Evolutionary conservation across 345 rosid genomes (phyloP), one percentile per base, ranked within the genome.

Genomic region (Jatropha curcas): DNA sequence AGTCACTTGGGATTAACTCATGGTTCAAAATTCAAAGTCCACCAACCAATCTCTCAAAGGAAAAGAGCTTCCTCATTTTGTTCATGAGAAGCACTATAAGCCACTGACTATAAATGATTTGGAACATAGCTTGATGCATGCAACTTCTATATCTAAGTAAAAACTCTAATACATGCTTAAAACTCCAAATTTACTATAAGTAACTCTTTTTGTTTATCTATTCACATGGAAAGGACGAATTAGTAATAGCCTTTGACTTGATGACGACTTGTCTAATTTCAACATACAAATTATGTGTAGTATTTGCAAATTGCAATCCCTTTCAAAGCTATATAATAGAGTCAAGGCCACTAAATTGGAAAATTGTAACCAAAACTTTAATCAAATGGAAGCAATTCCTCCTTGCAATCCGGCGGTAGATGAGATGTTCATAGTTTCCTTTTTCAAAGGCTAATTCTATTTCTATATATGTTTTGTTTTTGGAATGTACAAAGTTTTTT

Each of bases 381-480:
- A 20, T 6, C 46, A 24, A 9, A 33, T 45, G 12, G 17, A 22
- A 10, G 56, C 73, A 64, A 30, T 63, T 68, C 52, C 57, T 67
- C 84, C 88, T 57, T 5, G 14, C 59, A 78, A 74, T 80, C 84
- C 86, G 80, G 83, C 82, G 88, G 60, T 62, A 59, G 82, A 77
- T 84, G 73, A 37, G 83, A 74, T 70, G 77, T 58, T 74, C 14
- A 9, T 2, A 2, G 2, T 28, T 13, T 20, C 34, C 13, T 52
- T 39, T n/a, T 14, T 35, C 39, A 52, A 20, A n/a, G 22, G 48
- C 48, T 33, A 25, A 25, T 5, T 20, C 20, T 65, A 4, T n/a
- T 25, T 20, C 20, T 27, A n/a, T 63, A 0, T 12, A 7, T 63
- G 19, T 20, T 34, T 41, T 24, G 17, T 63, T 45, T 37, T 30